phyloP scores from a whole-genome alignment of 176 grass and related monocot genomes.

The Zoysia japonica region DNA sequence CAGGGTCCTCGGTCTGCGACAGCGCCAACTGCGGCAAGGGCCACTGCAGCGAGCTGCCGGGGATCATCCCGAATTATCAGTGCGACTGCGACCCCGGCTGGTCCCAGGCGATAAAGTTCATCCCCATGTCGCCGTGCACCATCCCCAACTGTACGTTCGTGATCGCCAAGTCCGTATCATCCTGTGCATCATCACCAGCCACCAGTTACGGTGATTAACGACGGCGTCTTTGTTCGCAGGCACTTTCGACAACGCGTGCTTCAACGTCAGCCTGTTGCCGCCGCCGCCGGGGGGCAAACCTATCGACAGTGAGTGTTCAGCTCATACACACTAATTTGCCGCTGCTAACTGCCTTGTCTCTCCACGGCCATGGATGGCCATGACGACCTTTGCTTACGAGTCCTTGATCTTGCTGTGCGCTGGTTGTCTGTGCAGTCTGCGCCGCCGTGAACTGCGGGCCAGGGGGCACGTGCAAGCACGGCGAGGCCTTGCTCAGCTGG shows the following conservation, averaged over 20 bases:
- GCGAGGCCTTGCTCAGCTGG: neutral
- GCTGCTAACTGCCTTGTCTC: no score
- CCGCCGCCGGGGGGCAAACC: neutral
- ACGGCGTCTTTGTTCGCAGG: neutral
- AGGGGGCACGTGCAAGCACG: slow-evolving; percentile 26
- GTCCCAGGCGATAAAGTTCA: neutral
- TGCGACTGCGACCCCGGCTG: slow-evolving; percentile 41
- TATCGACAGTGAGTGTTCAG: slow-evolving; percentile 8
- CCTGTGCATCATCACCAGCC: neutral
- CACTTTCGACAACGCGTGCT: neutral
- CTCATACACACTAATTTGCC: neutral
- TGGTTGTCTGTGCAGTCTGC: slow-evolving; percentile 12
- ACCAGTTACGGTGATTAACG: neutral
- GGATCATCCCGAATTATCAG: neutral
- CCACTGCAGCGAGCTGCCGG: slow-evolving; percentile 18
- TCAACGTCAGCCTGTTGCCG: neutral
- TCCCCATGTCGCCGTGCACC: slow-evolving; percentile 15
- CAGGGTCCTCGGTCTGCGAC: slow-evolving; percentile 16
- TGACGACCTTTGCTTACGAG: neutral
- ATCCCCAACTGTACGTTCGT: slow-evolving; percentile 16
- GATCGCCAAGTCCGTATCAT: neutral
- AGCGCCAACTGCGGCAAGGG: slow-evolving; percentile 31
- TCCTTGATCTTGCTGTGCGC: neutral
- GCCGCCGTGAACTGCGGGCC: slow-evolving; percentile 6
- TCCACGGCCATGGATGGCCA: no score